phyloP scores from a whole-genome alignment of 2,329 filamentous ascomycete genomes.

The Aspergillus oerlinghausenensis region DNA sequence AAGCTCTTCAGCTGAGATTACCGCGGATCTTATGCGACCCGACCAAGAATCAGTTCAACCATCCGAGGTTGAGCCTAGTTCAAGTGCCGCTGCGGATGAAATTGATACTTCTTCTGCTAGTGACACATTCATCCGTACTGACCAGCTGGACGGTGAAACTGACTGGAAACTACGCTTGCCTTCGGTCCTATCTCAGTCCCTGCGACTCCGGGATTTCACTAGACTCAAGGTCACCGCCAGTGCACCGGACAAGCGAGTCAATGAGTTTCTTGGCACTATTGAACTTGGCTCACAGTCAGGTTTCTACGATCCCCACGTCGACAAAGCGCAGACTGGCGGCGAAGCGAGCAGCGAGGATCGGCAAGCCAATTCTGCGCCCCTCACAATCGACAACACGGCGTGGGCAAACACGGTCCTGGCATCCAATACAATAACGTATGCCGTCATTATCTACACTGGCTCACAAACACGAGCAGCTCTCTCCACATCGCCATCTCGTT shows the following conservation, averaged over 20 bases:
- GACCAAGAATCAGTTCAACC: conserved; percentile 16
- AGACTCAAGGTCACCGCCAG: conserved; percentile 69
- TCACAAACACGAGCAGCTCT: conserved; percentile 89
- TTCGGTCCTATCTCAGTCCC: conserved; percentile 76
- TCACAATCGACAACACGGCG: conserved; percentile 94
- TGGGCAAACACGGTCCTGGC: conserved; percentile 98
- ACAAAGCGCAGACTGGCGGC: conserved; percentile 23
- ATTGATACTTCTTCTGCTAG: conserved; percentile 48
- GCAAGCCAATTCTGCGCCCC: conserved; percentile 57
- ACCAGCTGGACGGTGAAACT: conserved; percentile 95
- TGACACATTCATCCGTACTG: conserved; percentile 95
- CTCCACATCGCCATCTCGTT: conserved; percentile 85
- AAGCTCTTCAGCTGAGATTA: conserved; percentile 16
- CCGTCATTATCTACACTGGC: conserved; percentile 90
- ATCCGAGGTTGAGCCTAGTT: conserved; percentile 7
- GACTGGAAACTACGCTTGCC: conserved; percentile 96
- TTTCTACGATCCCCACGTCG: conserved; percentile 43
- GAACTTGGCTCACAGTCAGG: conserved; percentile 60
- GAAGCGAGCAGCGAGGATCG: conserved; percentile 16
- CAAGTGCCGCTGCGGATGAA: conserved; percentile 18
- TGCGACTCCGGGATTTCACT: conserved; percentile 66
- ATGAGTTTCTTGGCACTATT: conserved; percentile 88
- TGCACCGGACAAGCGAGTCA: conserved; percentile 88
- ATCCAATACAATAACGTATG: conserved; percentile 82
- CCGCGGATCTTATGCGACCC: conserved; percentile 24